Percentiles rank a stretch among this genome's conserved stretches.
These are phyloP conservation scores for Plantago coronopus DNA, from an alignment of 305 asterid genomes.

Conservation along the genomic window DNA sequence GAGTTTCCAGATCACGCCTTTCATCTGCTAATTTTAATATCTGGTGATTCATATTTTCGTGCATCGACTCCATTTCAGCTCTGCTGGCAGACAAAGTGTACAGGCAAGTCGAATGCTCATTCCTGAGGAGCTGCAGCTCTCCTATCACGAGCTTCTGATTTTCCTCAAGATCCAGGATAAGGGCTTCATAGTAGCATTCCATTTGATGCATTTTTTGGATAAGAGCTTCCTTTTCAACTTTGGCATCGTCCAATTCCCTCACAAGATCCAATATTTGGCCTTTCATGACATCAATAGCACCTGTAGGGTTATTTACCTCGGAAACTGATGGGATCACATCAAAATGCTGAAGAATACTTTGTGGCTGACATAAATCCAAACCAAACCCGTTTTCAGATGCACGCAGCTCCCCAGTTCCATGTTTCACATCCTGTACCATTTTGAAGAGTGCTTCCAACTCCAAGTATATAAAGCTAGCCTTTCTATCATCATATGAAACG, in stretches of 20 bases:
- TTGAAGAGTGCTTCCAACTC: conserved; percentile 63
- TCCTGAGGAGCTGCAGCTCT: conserved; percentile 75
- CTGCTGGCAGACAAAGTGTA: conserved; percentile 59
- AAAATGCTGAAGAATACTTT: conserved; percentile 58
- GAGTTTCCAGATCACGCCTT: conserved; percentile 54
- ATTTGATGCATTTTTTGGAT: conserved; percentile 80
- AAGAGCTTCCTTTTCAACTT: conserved; percentile 77
- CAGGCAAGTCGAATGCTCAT: conserved; percentile 80
- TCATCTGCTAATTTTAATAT: conserved; percentile 55
- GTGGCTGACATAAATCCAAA: conserved; percentile 74
- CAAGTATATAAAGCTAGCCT: conserved; percentile 45
- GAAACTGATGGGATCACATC: conserved; percentile 49
- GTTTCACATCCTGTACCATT: conserved; percentile 54
- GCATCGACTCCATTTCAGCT: conserved; percentile 68
- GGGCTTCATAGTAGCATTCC: conserved; percentile 96
- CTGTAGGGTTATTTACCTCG: conserved; percentile 44
- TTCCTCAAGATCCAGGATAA: conserved; percentile 88
- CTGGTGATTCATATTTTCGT: conserved; percentile 57
- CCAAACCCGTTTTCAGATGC: conserved; percentile 58
- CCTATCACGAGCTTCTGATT: conserved; percentile 81
- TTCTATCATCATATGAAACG: conserved; percentile 47
- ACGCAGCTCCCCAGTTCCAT: conserved; percentile 47
- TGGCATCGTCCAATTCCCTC: conserved; percentile 81
- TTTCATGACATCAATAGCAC: conserved; percentile 63
- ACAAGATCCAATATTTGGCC: conserved; percentile 74